A percentile compares a stretch with the other conserved stretches of the same genome.
phyloP scores from a whole-genome alignment of 2,329 filamentous ascomycete genomes.

The Alternaria atra region DNA sequence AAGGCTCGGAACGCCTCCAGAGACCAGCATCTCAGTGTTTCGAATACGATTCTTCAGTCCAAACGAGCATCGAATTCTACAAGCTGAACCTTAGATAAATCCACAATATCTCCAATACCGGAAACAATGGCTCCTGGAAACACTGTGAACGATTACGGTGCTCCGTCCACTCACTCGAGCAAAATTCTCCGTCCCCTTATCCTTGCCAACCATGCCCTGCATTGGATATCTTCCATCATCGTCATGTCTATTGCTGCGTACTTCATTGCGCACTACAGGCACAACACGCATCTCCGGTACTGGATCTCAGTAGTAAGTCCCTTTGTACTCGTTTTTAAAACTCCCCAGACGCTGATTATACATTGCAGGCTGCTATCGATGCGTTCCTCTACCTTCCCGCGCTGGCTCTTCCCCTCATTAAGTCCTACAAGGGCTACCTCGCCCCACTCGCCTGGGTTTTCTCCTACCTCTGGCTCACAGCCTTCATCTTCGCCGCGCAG shows the following conservation, averaged over 20 bases:
- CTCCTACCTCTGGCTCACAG: conserved; percentile 38
- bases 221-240: conserved; percentile 28
- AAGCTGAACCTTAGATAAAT: not conserved
- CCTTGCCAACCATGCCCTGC: conserved; percentile 25
- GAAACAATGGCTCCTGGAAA: conserved; percentile 5
- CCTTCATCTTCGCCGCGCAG: conserved; percentile 35
- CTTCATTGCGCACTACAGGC: conserved; percentile 22
- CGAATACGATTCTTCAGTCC: not conserved
- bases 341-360: not conserved
- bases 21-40: not conserved
- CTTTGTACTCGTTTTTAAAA: not conserved
- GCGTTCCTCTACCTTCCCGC: conserved; percentile 25
- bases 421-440: conserved; percentile 33
- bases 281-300: conserved; percentile 31
- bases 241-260: conserved; percentile 30
- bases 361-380: conserved; percentile 22
- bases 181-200: conserved; percentile 23
- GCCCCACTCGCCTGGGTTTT: conserved; percentile 29
- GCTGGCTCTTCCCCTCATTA: conserved; percentile 20
- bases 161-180: conserved; percentile 16
- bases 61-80: not conserved
- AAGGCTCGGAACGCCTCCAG: not conserved
- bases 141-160: conserved; percentile 23
- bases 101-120: not conserved
- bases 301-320: conserved; percentile 26